A percentile compares a stretch with the other conserved stretches of the same genome.
These are phyloP conservation scores for Prunus padus DNA, from an alignment of 306 rosid species.

Conservation along the genomic window DNA sequence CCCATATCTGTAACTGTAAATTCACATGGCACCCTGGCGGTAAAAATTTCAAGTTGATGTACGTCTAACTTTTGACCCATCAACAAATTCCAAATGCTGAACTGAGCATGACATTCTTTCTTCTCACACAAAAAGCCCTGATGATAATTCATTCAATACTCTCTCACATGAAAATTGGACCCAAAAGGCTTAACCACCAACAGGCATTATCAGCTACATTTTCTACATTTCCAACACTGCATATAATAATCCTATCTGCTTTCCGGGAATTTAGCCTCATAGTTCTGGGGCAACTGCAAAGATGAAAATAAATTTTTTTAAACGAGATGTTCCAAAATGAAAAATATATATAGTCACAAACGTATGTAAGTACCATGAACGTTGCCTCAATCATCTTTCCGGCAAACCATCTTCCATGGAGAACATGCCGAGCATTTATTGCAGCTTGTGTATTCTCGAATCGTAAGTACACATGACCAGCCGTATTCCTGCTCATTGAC, in stretches of 20 bases:
- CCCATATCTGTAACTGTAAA: not conserved
- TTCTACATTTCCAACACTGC: not conserved
- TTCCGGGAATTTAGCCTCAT: conserved; percentile 62
- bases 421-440: conserved; percentile 66
- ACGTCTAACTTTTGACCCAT: not conserved
- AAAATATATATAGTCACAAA: not conserved
- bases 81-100: not conserved
- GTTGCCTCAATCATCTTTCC: conserved; percentile 94
- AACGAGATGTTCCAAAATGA: conserved; percentile 9
- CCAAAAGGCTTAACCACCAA: not conserved
- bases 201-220: not conserved
- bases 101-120: not conserved
- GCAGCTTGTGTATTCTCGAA: conserved; percentile 73
- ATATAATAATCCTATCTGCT: conserved; percentile 35
- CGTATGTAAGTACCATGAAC: conserved; percentile 55
- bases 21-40: no score
- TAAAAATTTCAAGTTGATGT: not conserved
- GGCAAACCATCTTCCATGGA: conserved; percentile 99
- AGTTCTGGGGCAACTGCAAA: conserved; percentile 64
- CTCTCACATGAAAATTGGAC: not conserved
- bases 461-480: conserved; percentile 71
- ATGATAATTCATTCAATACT: not conserved
- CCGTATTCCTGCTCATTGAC: conserved; percentile 58
- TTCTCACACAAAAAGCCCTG: not conserved
- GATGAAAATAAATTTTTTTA: conserved; percentile 18